Percentiles rank a stretch among this genome's conserved stretches.
Evolutionary conservation across 2,329 filamentous ascomycete species (phyloP).

Genomic region (Trichoderma polysporum): DNA sequence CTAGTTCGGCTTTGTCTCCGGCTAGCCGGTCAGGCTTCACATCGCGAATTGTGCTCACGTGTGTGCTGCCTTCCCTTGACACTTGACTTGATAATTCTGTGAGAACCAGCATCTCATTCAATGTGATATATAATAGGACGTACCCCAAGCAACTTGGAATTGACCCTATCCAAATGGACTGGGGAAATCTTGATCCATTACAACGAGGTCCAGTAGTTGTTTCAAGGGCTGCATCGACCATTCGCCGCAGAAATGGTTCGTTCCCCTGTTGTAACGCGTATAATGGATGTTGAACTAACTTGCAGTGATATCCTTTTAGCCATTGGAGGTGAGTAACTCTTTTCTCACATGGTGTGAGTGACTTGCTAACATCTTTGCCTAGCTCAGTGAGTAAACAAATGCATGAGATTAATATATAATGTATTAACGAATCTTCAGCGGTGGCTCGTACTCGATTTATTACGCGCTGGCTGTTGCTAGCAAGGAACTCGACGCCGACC

Average conservation of each 20-base stretch:
- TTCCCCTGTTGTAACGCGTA: constrained; percentile 18
- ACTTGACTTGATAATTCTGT: not conserved
- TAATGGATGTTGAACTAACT: not conserved
- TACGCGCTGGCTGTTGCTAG: constrained; percentile 90
- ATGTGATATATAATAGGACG: constrained; percentile 49
- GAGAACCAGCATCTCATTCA: not conserved
- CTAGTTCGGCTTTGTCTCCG: constrained; percentile 28
- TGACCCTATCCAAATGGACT: constrained; percentile 83
- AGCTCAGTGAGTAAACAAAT: constrained; percentile 38
- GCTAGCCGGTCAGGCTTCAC: constrained; percentile 48
- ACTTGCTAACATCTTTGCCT: constrained; percentile 21
- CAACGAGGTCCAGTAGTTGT: constrained; percentile 86
- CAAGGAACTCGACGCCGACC: constrained; percentile 80
- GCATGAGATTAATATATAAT: not conserved
- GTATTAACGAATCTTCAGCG: constrained; percentile 39
- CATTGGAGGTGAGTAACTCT: constrained; percentile 52
- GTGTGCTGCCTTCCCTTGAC: constrained; percentile 26
- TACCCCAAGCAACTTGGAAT: constrained; percentile 95
- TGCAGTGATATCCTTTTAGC: constrained; percentile 38
- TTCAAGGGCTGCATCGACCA: constrained; percentile 70
- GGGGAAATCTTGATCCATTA: constrained; percentile 75
- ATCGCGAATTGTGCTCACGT: constrained; percentile 58
- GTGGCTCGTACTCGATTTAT: constrained; percentile 95
- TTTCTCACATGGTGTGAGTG: not conserved
- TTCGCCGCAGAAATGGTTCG: constrained; percentile 77